These are phyloP conservation scores for Wallacemonas sp. DNA, from an alignment of 208 protist genomes.

Conservation along the genomic window DNA sequence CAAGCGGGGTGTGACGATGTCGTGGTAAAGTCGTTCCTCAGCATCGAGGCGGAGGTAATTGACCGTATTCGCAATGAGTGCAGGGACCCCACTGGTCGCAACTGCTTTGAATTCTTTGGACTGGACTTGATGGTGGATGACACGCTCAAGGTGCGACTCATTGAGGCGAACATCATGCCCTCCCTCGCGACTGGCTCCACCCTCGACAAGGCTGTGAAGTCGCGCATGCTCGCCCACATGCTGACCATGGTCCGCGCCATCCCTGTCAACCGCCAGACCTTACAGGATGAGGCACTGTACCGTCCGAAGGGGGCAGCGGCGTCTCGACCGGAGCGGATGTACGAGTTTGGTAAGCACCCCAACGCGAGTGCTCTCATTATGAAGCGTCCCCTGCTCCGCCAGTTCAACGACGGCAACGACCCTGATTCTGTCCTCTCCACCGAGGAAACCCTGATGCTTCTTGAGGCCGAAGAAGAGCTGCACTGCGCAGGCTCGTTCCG, in stretches of 20 bases:
- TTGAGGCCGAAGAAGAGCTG: constrained; percentile 84
- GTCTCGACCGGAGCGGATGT: constrained; percentile 36
- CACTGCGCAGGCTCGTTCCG: constrained; percentile 76
- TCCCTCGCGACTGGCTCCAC: constrained; percentile 80
- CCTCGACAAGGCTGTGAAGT: constrained; percentile 89
- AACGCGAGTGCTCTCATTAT: constrained; percentile 30
- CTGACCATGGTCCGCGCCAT: constrained; percentile 80
- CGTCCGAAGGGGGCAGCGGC: constrained; percentile 30
- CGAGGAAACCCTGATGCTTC: constrained; percentile 60
- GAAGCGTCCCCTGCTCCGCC: constrained; percentile 38
- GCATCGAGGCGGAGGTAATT: constrained; percentile 81
- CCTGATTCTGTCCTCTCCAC: constrained; percentile 67
- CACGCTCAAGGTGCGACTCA: constrained; percentile 70
- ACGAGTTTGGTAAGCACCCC: constrained; percentile 74
- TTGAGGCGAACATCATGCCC: constrained; percentile 94
- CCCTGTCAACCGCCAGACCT: constrained; percentile 61
- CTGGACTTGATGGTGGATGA: constrained; percentile 87
- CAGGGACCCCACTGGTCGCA: constrained; percentile 64
- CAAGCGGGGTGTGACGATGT: constrained; percentile 74
- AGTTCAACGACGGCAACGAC: constrained; percentile 60
- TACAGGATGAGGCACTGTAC: constrained; percentile 11
- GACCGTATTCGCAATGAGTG: constrained; percentile 62
- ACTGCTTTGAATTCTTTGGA: constrained; percentile 92
- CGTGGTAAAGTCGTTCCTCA: constrained; percentile 91
- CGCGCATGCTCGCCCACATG: constrained; percentile 83